These are phyloP conservation scores for Cydonia oblonga DNA, from an alignment of 331 rosid species.

Conservation along the genomic window DNA sequence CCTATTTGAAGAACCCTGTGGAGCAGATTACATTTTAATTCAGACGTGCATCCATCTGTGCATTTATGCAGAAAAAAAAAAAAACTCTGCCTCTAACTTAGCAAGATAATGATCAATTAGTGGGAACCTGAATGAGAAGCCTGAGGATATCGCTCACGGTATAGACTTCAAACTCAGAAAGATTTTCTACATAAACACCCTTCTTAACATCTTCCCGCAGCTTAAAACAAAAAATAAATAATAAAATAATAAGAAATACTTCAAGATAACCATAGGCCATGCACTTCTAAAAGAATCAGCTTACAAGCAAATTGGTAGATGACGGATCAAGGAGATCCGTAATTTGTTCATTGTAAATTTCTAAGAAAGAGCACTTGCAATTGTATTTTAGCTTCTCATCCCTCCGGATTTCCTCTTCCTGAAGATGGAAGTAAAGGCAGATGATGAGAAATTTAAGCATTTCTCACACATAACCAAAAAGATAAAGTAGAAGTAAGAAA, in stretches of 20 bases:
- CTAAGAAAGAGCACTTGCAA: constrained; percentile 97
- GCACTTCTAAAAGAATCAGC: constrained; percentile 22
- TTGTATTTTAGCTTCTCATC: constrained; percentile 80
- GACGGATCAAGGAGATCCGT: constrained; percentile 92
- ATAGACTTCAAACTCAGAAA: constrained; percentile 78
- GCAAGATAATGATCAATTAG: constrained; percentile 2
- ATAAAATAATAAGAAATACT: constrained; percentile 5
- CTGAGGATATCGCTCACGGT: constrained; percentile 70
- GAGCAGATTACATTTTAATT: constrained; percentile 22
- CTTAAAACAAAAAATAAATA: constrained; percentile 20
- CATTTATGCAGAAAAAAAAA: neutral
- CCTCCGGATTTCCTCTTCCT: constrained; percentile 95
- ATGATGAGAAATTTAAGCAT: neutral
- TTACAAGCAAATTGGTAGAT: constrained; percentile 79
- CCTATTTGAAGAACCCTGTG: constrained; percentile 92
- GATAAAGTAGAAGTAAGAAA: constrained; percentile 2
- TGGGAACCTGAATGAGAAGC: constrained; percentile 74
- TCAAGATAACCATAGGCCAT: neutral
- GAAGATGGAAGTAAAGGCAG: constrained; percentile 11
- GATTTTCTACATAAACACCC: constrained; percentile 92
- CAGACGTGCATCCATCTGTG: neutral
- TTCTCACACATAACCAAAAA: constrained; percentile 2
- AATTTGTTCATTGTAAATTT: constrained; percentile 91
- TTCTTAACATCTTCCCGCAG: constrained; percentile 84
- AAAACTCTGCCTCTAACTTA: constrained; percentile 6